Percentiles rank a stretch among this genome's conserved stretches.
Conservation (phyloP, 805 yeast genomes). For the Candida ipomoeae region DNA sequence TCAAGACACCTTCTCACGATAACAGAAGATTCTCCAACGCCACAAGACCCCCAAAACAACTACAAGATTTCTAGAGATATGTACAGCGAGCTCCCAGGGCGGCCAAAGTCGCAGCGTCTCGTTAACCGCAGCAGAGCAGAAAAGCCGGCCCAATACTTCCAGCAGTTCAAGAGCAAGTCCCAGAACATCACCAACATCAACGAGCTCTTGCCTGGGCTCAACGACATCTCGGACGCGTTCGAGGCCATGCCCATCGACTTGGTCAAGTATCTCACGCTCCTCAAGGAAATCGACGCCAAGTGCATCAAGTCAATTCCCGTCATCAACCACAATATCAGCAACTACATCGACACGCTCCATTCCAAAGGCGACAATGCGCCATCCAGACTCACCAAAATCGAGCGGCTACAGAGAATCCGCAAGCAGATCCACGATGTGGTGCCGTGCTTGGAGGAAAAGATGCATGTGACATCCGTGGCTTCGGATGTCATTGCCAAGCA, state of each 20-base stretch:
- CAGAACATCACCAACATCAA: constrained; percentile 30
- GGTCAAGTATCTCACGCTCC: constrained; percentile 76
- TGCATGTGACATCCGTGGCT: constrained; percentile 94
- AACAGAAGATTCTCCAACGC: not conserved
- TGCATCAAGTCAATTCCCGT: constrained; percentile 72
- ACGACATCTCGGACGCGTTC: constrained; percentile 85
- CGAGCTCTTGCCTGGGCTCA: constrained; percentile 69
- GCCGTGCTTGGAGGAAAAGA: constrained; percentile 93
- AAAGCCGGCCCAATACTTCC: constrained; percentile 26
- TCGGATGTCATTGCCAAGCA: constrained; percentile 70
- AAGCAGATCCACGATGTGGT: constrained; percentile 61
- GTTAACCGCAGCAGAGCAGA: constrained; percentile 21
- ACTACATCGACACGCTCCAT: constrained; percentile 35
- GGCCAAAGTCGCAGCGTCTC: constrained; percentile 33
- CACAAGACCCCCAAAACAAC: not conserved
- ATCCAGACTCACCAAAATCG: constrained; percentile 19
- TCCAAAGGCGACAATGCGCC: constrained; percentile 9
- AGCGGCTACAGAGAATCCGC: constrained; percentile 37
- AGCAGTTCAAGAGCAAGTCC: constrained; percentile 33
- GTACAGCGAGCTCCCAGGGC: constrained; percentile 24
- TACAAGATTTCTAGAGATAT: constrained; percentile 5
- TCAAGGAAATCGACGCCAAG: constrained; percentile 94
- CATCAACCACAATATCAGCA: constrained; percentile 51
- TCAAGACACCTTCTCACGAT: not conserved
- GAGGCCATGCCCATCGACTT: constrained; percentile 86